Conservation (phyloP, 257 asterid genomes). For the Solanum infundibuliforme region DNA sequence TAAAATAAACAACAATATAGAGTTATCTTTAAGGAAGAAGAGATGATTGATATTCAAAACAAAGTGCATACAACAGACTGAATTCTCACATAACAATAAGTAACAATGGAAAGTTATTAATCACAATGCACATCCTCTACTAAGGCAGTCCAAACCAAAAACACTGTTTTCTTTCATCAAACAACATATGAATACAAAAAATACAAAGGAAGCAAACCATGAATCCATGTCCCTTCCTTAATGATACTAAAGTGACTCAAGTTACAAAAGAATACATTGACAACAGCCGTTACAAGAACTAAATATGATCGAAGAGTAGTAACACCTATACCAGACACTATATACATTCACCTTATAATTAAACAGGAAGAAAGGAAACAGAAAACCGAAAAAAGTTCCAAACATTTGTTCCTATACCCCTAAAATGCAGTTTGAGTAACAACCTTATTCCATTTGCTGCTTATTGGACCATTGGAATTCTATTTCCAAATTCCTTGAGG, state of each 20-base stretch:
- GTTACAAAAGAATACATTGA: conserved; percentile 28
- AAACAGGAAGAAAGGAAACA: conserved; percentile 2
- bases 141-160: neutral
- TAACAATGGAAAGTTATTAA: neutral
- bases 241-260: conserved; percentile 9
- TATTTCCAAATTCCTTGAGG: conserved; percentile 83
- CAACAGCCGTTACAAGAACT: conserved; percentile 11
- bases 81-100: neutral
- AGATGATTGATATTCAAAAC: neutral
- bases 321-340: conserved; percentile 21
- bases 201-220: conserved; percentile 7
- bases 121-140: neutral
- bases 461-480: conserved; percentile 94
- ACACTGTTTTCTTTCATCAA: conserved; percentile 1
- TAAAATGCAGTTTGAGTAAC: conserved; percentile 3
- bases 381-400: neutral
- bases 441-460: conserved; percentile 4
- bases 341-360: conserved; percentile 25
- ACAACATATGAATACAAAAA: neutral
- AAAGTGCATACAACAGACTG: neutral
- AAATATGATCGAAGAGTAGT: conserved; percentile 1
- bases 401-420: conserved; percentile 6
- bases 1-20: neutral
- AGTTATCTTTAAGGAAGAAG: neutral
- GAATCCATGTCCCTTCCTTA: conserved; percentile 2